phyloP scores from a whole-genome alignment of 257 asterid species.

The Nicotiana sylvestris region DNA sequence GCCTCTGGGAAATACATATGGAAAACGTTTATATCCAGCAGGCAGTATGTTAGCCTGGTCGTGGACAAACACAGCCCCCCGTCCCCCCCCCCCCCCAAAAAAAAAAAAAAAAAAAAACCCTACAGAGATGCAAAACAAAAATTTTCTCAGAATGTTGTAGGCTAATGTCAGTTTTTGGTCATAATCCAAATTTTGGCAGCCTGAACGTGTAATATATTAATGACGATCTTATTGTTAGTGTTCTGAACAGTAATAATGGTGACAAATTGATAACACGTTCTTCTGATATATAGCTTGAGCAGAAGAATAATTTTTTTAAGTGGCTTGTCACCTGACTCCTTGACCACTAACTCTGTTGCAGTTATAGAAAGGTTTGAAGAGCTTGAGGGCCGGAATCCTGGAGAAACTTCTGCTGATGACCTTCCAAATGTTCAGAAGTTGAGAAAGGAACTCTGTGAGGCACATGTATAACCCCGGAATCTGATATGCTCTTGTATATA shows the following conservation, averaged over 20 bases:
- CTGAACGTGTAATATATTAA: neutral
- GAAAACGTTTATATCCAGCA: neutral
- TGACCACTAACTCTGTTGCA: constrained; percentile 22
- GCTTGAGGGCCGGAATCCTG: constrained; percentile 58
- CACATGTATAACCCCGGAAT: constrained; percentile 40
- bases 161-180: neutral
- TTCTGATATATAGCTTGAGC: neutral
- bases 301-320: neutral
- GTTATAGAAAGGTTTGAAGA: constrained; percentile 89
- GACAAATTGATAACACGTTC: neutral
- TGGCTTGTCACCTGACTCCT: constrained; percentile 7
- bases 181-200: neutral
- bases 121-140: neutral
- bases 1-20: neutral
- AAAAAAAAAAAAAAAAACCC: neutral
- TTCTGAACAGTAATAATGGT: neutral
- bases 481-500: neutral
- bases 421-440: constrained; percentile 52
- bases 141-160: neutral
- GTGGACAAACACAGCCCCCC: neutral
- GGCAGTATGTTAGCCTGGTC: neutral
- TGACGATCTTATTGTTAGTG: neutral
- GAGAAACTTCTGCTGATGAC: constrained; percentile 70
- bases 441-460: constrained; percentile 70
- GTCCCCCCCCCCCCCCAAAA: neutral